phyloP scores from a whole-genome alignment of 2,329 filamentous ascomycete species.

The Cladobotryum mycophilum region DNA sequence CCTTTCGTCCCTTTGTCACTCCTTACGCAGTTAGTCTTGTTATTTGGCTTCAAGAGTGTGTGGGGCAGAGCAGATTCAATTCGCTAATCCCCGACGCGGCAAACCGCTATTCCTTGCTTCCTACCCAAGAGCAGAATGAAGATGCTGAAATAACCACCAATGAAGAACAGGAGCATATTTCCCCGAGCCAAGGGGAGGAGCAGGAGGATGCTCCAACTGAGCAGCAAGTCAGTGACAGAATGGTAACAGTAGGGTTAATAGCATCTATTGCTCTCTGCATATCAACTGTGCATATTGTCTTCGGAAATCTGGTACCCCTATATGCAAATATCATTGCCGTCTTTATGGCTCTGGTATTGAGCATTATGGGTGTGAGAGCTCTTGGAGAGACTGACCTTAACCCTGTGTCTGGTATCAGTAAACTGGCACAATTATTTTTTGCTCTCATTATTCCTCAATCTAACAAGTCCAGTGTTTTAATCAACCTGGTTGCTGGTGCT shows the following conservation, averaged over 20 bases:
- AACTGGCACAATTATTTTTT: constrained; percentile 93
- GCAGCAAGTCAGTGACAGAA: constrained; percentile 68
- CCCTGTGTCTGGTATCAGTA: constrained; percentile 92
- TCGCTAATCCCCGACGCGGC: constrained; percentile 13
- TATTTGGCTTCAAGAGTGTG: constrained; percentile 8
- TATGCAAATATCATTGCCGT: constrained; percentile 73
- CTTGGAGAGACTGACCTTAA: constrained; percentile 86
- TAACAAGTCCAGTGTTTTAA: constrained; percentile 80
- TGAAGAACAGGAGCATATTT: constrained; percentile 13
- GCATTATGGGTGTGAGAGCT: constrained; percentile 66
- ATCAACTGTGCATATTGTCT: constrained; percentile 72
- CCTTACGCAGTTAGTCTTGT: constrained; percentile 6
- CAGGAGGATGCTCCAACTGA: constrained; percentile 76
- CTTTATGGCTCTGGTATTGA: constrained; percentile 71
- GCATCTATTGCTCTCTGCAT: constrained; percentile 76
- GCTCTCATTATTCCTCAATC: constrained; percentile 78
- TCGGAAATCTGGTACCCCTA: constrained; percentile 74
- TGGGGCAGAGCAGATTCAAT: constrained; percentile 16
- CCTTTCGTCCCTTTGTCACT: constrained; percentile 51
- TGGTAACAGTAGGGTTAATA: constrained; percentile 68
- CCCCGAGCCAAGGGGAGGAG: constrained; percentile 26
- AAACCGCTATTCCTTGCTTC: constrained; percentile 21
- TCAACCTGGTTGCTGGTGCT: constrained; percentile 90
- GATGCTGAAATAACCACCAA: neutral
- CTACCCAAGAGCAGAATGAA: constrained; percentile 1